phyloP scores from a whole-genome alignment of 441 rosid species.

The Adansonia gregorii region DNA sequence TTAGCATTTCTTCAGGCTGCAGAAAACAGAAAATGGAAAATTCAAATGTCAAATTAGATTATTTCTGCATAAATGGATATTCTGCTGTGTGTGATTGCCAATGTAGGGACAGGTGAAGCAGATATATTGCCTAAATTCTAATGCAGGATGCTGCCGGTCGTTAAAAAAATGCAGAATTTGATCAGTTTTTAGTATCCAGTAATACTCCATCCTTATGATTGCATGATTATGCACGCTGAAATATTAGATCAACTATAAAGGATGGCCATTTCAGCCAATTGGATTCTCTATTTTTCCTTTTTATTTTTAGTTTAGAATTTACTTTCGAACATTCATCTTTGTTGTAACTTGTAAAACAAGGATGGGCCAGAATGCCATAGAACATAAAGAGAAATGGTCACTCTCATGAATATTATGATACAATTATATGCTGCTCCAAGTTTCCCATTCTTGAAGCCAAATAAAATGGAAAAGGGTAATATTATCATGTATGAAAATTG shows the following conservation, averaged over 20 bases:
- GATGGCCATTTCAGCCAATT: neutral
- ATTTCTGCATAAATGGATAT: neutral
- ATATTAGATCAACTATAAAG: neutral
- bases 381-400: neutral
- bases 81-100: neutral
- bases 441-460: neutral
- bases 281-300: neutral
- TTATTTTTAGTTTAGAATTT: neutral
- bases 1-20: neutral
- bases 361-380: neutral
- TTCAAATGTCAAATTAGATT: conserved; percentile 1
- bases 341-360: neutral
- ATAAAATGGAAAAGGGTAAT: neutral
- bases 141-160: neutral
- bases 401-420: neutral
- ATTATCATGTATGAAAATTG: neutral
- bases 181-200: neutral
- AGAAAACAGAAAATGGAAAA: neutral
- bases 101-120: neutral
- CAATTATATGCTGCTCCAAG: neutral
- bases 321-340: neutral
- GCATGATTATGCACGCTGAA: neutral
- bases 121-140: neutral
- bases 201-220: neutral
- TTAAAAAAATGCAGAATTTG: neutral